These are phyloP conservation scores for Ophiosphaerella narmari DNA, from an alignment of 2,329 filamentous ascomycete genomes.

Conservation along the genomic window DNA sequence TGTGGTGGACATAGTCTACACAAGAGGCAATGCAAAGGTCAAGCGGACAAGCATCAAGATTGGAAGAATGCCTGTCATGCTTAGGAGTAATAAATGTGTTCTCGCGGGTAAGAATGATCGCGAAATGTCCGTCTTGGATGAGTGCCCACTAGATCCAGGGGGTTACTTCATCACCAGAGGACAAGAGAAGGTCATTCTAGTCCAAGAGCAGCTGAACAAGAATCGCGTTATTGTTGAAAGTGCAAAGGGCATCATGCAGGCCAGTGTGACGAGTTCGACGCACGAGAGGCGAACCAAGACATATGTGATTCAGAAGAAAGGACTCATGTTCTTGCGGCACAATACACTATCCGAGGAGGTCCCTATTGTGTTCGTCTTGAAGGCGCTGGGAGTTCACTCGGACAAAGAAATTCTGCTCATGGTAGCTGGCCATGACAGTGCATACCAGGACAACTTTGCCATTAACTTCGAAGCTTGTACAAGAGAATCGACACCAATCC, in stretches of 20 bases:
- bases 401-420: constrained; percentile 94
- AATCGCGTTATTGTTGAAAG: constrained; percentile 98
- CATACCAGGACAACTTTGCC: constrained; percentile 92
- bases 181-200: constrained; percentile 97
- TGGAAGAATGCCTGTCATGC: constrained; percentile 93
- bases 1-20: constrained; percentile 88
- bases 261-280: constrained; percentile 90
- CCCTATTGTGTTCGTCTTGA: constrained; percentile 91
- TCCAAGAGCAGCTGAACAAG: constrained; percentile 98
- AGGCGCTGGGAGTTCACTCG: constrained; percentile 89
- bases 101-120: constrained; percentile 81
- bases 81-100: constrained; percentile 92
- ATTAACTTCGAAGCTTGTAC: constrained; percentile 94
- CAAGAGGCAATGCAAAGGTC: constrained; percentile 76
- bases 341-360: constrained; percentile 92
- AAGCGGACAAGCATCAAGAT: constrained; percentile 76
- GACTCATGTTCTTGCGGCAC: constrained; percentile 84
- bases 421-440: constrained; percentile 82
- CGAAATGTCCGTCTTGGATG: constrained; percentile 89
- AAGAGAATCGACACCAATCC: constrained; percentile 80
- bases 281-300: constrained; percentile 98
- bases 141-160: constrained; percentile 93
- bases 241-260: constrained; percentile 91
- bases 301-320: constrained; percentile 93
- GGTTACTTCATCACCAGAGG: constrained; percentile 98